Percentiles rank a stretch among this genome's conserved stretches.
Conservation (phyloP, 345 rosid species). For the Erysimum cheiranthoides region DNA sequence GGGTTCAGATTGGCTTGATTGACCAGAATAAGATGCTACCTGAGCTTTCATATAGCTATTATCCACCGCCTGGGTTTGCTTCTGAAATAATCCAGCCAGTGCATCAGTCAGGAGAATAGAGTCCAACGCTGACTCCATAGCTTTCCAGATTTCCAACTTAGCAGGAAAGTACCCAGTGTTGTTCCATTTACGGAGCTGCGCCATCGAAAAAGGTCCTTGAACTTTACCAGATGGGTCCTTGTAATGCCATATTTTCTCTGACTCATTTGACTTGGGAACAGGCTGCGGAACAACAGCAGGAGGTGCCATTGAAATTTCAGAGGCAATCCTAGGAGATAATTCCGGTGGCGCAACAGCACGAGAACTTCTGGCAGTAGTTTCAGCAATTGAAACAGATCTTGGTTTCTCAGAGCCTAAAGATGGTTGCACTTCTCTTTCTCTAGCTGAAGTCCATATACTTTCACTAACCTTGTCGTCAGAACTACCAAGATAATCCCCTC, state of each 20-base stretch:
- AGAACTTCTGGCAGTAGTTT: constrained; percentile 48
- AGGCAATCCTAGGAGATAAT: constrained; percentile 49
- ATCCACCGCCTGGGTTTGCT: constrained; percentile 53
- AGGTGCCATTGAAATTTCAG: constrained; percentile 54
- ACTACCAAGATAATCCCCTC: constrained; percentile 65
- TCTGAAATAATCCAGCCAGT: constrained; percentile 70
- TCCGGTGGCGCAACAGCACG: constrained; percentile 53
- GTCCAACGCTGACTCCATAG: constrained; percentile 64
- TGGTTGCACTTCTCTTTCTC: constrained; percentile 64
- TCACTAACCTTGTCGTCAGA: constrained; percentile 60
- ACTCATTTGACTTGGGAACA: constrained; percentile 61
- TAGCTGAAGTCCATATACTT: constrained; percentile 59
- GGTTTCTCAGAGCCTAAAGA: constrained; percentile 63
- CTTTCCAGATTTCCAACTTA: constrained; percentile 84
- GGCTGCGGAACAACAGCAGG: constrained; percentile 50
- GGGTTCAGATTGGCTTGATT: constrained; percentile 43
- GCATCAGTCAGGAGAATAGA: constrained; percentile 80
- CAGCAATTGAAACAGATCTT: constrained; percentile 55
- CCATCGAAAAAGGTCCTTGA: constrained; percentile 96
- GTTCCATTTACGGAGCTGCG: constrained; percentile 96
- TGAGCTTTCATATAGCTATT: constrained; percentile 49
- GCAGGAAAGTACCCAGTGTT: constrained; percentile 90
- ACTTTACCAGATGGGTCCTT: constrained; percentile 92
- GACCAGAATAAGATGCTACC: constrained; percentile 48
- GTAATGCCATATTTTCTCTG: constrained; percentile 95